Percentiles rank a stretch among this genome's conserved stretches.
phyloP scores from a whole-genome alignment of 2,329 filamentous ascomycete species.

The Phialemonium atrogriseum region DNA sequence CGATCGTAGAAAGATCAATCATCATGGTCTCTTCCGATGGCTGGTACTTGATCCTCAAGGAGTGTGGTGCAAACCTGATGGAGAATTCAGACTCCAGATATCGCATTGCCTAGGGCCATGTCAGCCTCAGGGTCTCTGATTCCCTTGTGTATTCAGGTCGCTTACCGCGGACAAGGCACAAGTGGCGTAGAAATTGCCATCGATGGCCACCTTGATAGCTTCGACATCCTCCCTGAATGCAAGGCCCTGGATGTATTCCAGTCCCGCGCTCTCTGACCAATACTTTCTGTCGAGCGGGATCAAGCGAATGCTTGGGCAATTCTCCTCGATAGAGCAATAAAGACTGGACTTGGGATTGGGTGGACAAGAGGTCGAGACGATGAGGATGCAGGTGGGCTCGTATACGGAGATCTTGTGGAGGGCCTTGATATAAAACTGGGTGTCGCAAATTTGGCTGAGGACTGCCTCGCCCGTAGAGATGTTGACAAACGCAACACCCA shows the following conservation, averaged over 20 bases:
- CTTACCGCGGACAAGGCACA: constrained; percentile 80
- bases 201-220: constrained; percentile 67
- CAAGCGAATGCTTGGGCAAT: constrained; percentile 50
- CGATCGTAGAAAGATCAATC: constrained; percentile 83
- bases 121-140: no score
- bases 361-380: constrained; percentile 60
- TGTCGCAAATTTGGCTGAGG: constrained; percentile 87
- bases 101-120: constrained; percentile 56
- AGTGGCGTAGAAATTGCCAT: constrained; percentile 79
- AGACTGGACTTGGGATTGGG: constrained; percentile 65
- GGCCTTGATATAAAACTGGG: constrained; percentile 82
- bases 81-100: constrained; percentile 66
- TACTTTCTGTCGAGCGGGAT: constrained; percentile 65
- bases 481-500: constrained; percentile 84
- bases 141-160: constrained; percentile 8
- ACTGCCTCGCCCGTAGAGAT: constrained; percentile 75
- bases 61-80: constrained; percentile 65
- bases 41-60: constrained; percentile 77
- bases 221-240: constrained; percentile 75
- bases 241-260: constrained; percentile 71
- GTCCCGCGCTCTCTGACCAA: constrained; percentile 72
- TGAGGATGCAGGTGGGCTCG: constrained; percentile 70
- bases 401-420: constrained; percentile 80
- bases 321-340: constrained; percentile 67
- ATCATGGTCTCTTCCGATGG: constrained; percentile 91